These are phyloP conservation scores for Salix suchowensis DNA, from an alignment of 345 rosid genomes.

Conservation along the genomic window DNA sequence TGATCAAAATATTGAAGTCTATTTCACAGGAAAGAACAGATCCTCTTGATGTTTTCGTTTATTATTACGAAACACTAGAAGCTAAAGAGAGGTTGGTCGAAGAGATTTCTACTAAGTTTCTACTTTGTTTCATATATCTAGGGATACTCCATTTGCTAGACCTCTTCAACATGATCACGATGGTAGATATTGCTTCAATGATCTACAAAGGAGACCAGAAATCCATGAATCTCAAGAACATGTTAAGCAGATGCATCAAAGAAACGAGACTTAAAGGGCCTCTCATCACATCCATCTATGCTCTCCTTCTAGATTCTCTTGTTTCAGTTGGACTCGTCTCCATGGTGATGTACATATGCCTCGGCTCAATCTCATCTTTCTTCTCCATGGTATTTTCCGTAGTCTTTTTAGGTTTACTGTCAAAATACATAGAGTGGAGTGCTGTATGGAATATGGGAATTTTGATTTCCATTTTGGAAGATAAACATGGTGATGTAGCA, in stretches of 20 bases:
- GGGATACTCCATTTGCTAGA: constrained; percentile 2
- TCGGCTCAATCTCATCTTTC: neutral
- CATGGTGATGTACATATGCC: neutral
- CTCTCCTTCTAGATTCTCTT: constrained; percentile 9
- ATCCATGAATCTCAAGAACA: constrained; percentile 13
- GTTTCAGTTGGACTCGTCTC: neutral
- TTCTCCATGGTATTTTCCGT: neutral
- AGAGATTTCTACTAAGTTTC: neutral
- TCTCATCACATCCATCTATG: constrained; percentile 18
- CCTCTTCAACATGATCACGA: constrained; percentile 2
- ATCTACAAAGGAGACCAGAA: neutral
- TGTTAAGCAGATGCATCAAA: constrained; percentile 15
- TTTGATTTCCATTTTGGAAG: constrained; percentile 32
- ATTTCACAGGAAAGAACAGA: neutral
- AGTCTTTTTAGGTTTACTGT: neutral
- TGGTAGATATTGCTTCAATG: neutral
- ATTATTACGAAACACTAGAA: no score
- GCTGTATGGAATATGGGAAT: constrained; percentile 35
- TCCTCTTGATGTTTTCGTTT: neutral
- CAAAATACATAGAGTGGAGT: constrained; percentile 35
- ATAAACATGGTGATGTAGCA: constrained; percentile 32
- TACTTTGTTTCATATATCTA: neutral
- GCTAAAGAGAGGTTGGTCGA: neutral
- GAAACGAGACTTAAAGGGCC: constrained; percentile 24
- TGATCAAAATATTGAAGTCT: neutral